Evolutionary conservation across 805 yeast species (phyloP).

Genomic region (Candida yuanshanica): DNA sequence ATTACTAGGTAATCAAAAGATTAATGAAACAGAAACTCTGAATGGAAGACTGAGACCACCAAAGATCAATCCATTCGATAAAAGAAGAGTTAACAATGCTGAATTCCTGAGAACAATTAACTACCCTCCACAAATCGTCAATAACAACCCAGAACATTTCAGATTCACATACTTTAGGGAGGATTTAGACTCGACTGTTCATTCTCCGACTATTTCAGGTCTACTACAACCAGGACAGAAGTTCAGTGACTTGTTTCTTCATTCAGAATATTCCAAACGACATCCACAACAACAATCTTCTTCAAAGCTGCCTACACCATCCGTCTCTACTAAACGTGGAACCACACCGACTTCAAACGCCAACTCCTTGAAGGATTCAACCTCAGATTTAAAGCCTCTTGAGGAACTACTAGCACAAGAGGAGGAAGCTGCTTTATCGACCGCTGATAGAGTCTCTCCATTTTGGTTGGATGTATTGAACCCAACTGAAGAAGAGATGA

Average conservation of each 20-base stretch:
- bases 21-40: constrained; percentile 51
- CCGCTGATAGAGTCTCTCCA: constrained; percentile 43
- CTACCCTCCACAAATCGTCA: constrained; percentile 40
- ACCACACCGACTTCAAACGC: constrained; percentile 4
- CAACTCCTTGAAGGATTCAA: constrained; percentile 8
- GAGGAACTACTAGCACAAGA: constrained; percentile 1
- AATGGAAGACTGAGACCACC: constrained; percentile 71
- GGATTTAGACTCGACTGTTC: constrained; percentile 82
- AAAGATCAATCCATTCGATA: constrained; percentile 71
- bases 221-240: constrained; percentile 56
- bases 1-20: constrained; percentile 33
- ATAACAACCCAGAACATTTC: constrained; percentile 48
- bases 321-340: background rate
- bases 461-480: constrained; percentile 92
- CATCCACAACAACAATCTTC: constrained; percentile 3
- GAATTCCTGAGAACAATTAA: constrained; percentile 23
- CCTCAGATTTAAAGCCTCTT: constrained; percentile 3
- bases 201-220: constrained; percentile 84
- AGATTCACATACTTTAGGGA: constrained; percentile 92
- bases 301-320: background rate
- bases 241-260: constrained; percentile 59
- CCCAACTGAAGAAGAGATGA: constrained; percentile 97
- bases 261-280: constrained; percentile 26
- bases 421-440: constrained; percentile 6
- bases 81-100: constrained; percentile 20